These are phyloP conservation scores for Penicillium flavigenum DNA, from an alignment of 495 filamentous ascomycete species.

Conservation along the genomic window DNA sequence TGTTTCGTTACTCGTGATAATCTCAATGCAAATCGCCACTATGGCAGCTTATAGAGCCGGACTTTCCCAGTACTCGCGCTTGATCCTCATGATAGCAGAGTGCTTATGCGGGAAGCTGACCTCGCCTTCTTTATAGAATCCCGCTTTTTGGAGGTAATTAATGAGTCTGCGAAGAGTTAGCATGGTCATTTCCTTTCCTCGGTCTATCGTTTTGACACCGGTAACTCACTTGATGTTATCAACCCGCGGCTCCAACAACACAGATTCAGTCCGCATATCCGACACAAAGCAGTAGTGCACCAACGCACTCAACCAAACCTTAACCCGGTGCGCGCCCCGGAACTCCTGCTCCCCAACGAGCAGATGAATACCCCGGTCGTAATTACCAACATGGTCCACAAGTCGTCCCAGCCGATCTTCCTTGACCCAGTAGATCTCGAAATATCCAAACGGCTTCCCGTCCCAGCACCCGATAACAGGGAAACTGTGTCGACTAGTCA, in stretches of 20 bases:
- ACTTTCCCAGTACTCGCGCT: conserved; percentile 77
- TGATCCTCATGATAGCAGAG: conserved; percentile 79
- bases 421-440: conserved; percentile 98
- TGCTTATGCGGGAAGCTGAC: conserved; percentile 92
- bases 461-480: conserved; percentile 94
- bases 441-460: conserved; percentile 93
- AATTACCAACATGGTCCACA: conserved; percentile 66
- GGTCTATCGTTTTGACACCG: neutral
- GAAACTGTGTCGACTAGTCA: conserved; percentile 73
- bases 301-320: conserved; percentile 77
- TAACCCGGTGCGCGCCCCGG: conserved; percentile 70
- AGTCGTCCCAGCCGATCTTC: conserved; percentile 76
- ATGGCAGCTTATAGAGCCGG: conserved; percentile 58
- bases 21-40: conserved; percentile 20
- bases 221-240: conserved; percentile 83
- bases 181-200: neutral
- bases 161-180: conserved; percentile 61
- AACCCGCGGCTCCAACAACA: conserved; percentile 85
- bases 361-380: conserved; percentile 85
- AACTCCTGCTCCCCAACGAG: conserved; percentile 93
- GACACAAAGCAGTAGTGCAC: conserved; percentile 80
- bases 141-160: conserved; percentile 66
- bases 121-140: conserved; percentile 88
- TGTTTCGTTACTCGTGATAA: conserved; percentile 15
- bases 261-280: conserved; percentile 76